phyloP scores from a whole-genome alignment of 1,139 yeast genomes.

The Pichia inconspicua region DNA sequence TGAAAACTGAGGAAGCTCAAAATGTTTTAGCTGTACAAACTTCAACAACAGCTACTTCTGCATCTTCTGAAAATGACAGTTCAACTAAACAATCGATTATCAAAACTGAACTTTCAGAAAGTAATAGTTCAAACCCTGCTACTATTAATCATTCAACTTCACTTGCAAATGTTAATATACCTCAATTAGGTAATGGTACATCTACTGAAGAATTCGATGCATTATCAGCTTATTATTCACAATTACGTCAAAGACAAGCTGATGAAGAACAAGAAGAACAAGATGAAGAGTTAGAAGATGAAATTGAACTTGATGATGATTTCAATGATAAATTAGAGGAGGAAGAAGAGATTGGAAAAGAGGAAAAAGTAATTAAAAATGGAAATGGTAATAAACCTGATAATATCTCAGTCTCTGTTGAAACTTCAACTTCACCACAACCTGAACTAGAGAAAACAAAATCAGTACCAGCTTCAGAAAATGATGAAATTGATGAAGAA shows the following conservation, averaged over 20 bases:
- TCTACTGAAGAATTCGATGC: slow-evolving; percentile 62
- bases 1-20: neutral
- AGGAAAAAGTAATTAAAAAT: neutral
- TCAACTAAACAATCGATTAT: neutral
- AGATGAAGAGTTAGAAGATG: slow-evolving; percentile 40
- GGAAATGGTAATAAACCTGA: too few species aligned
- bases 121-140: neutral
- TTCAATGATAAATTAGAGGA: slow-evolving; percentile 19
- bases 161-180: neutral
- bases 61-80: neutral
- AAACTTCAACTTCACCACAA: neutral
- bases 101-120: neutral
- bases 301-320: slow-evolving; percentile 30
- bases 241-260: slow-evolving; percentile 55
- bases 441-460: neutral
- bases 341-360: slow-evolving; percentile 9
- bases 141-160: neutral
- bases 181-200: slow-evolving; percentile 12
- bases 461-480: neutral
- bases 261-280: slow-evolving; percentile 44
- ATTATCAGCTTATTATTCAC: slow-evolving; percentile 71
- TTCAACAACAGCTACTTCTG: neutral
- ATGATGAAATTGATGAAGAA: slow-evolving; percentile 21
- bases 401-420: neutral
- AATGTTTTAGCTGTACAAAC: neutral